Base-by-base conservation (phyloP, 2,329 filamentous ascomycete genomes). In the Penicillium polonicum region DNA sequence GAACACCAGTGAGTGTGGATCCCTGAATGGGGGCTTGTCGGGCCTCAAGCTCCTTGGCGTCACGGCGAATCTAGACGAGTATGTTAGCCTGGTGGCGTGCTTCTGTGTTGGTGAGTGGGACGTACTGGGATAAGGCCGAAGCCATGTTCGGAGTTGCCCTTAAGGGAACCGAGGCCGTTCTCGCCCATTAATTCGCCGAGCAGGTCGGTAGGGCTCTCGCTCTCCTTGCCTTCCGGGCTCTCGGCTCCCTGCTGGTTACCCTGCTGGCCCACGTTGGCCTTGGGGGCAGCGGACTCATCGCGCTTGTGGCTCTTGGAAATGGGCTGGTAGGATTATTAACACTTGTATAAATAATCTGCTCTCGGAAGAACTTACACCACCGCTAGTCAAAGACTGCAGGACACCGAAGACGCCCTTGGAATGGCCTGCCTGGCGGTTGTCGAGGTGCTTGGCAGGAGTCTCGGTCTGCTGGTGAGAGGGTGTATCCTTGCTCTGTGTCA, bases 81-180 rank as follows among this genome's bases (percentile, higher is more conserved):
- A 17, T 13, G 29, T 57, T 48, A 61, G 52, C 23, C 33, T 21
- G 1, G 6, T 17, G 15, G 27, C 17, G n/a, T 8, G 1, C 4
- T 4, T 3, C 4, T 25, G 3, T 27, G 10, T 2, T 23, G 5
- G 2, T 4, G 12, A 9, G 5, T 2, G 15, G 2, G 5, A 52
- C 63, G 5, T 62, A 67, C 65, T 0, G 64, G 64, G 6, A 65
- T n/a, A 2, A 67, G 31, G n/a, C 65, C 65, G 43, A 67, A 10
- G 15, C 65, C 65, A 48, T 67, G 65, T 15, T 66, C 33, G 15
- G 55, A n/a, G 38, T 60, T 56, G 31, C 59, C 58, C 15, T 62
- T 57, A 2, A 67, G 45, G 3, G 19, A 21, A n/a, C 60, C 64
- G 1, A 67, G 64, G 4, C 65, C 65, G 1, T 50, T 25, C 42